Percentiles rank a stretch among this genome's conserved stretches.
These are phyloP conservation scores for Phialophora tarda DNA, from an alignment of 2,329 filamentous ascomycete genomes.

Conservation along the genomic window DNA sequence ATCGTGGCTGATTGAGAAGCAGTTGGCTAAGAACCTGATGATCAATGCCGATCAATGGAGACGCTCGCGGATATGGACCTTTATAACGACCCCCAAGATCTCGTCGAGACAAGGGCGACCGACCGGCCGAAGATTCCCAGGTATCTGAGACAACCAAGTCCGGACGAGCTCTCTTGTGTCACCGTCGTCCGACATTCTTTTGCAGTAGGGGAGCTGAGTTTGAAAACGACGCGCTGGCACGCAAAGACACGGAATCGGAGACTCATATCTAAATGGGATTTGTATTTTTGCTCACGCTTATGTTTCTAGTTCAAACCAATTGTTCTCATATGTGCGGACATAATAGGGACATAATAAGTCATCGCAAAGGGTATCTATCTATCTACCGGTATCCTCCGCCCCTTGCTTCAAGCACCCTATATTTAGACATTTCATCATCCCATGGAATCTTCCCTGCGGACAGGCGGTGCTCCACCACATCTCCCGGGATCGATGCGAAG, in stretches of 20 bases:
- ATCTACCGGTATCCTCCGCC: neutral
- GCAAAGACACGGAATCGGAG: neutral
- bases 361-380: conserved; percentile 19
- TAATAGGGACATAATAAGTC: neutral
- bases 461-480: neutral
- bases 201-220: neutral
- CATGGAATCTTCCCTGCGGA: neutral
- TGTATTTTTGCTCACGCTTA: neutral
- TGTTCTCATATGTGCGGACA: conserved; percentile 11
- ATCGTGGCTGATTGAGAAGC: neutral
- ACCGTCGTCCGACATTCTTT: conserved; percentile 14
- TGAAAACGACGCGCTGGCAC: conserved; percentile 1
- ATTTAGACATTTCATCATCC: neutral
- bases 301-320: neutral
- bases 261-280: neutral
- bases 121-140: neutral
- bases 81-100: neutral
- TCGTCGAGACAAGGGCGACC: neutral
- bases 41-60: neutral
- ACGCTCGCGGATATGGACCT: neutral
- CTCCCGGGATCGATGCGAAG: neutral
- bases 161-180: conserved; percentile 9
- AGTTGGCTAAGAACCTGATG: neutral
- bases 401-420: conserved; percentile 13
- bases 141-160: conserved; percentile 15